These are phyloP conservation scores for Cucurbita pepo DNA, from an alignment of 306 rosid genomes.

Conservation along the genomic window DNA sequence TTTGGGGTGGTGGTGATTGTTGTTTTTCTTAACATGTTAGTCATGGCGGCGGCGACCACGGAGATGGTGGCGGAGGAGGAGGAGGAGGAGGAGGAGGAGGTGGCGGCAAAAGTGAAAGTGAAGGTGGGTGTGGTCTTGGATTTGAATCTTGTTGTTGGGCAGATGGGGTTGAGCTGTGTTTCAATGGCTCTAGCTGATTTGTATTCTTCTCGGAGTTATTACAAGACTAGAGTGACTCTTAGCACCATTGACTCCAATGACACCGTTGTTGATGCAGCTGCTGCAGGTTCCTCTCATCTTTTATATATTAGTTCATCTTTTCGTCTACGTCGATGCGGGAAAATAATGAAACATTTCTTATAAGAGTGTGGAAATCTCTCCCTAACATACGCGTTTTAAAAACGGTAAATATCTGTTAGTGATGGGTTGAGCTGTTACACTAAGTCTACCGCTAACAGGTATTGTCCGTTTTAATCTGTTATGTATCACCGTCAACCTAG, in stretches of 20 bases:
- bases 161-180: not conserved
- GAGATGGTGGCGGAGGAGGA: not conserved
- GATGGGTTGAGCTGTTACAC: too few species aligned
- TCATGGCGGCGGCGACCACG: not conserved
- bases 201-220: not conserved
- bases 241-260: not conserved
- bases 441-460: too few species aligned
- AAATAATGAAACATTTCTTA: too few species aligned
- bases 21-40: too few species aligned
- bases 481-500: too few species aligned
- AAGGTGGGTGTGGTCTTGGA: slow-evolving; percentile 5
- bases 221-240: not conserved
- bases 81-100: not conserved
- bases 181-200: slow-evolving; percentile 5
- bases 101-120: not conserved
- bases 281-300: not conserved
- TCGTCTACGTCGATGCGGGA: too few species aligned
- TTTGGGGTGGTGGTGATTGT: not conserved
- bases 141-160: not conserved
- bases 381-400: too few species aligned
- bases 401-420: too few species aligned
- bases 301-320: too few species aligned
- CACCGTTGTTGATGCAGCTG: not conserved
- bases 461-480: too few species aligned
- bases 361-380: too few species aligned